These are phyloP conservation scores for Schizochytrium sp. DNA, from an alignment of 108 stramenopile species.

Conservation along the genomic window DNA sequence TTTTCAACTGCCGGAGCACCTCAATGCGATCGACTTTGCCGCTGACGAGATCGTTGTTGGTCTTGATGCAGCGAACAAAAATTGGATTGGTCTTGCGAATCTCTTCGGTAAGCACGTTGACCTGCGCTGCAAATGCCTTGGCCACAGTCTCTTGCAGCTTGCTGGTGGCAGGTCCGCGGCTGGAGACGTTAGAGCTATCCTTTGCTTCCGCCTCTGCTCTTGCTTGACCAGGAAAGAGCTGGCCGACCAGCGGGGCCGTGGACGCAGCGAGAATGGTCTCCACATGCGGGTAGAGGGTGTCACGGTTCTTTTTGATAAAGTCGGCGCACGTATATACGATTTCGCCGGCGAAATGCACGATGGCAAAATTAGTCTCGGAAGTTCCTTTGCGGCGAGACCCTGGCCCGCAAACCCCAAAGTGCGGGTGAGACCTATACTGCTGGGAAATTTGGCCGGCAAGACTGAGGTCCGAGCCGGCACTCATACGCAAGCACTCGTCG, in stretches of 20 bases:
- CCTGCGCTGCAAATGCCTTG: constrained; percentile 69
- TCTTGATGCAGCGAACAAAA: constrained; percentile 96
- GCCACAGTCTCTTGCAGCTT: constrained; percentile 38
- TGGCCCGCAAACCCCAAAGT: constrained; percentile 24
- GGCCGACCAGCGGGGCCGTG: background rate
- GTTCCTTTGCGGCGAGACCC: background rate
- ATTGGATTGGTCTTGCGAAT: constrained; percentile 84
- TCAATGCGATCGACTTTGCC: constrained; percentile 16
- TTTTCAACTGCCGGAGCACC: constrained; percentile 5
- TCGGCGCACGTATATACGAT: constrained; percentile 32
- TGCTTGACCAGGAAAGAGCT: background rate
- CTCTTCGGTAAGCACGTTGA: constrained; percentile 64
- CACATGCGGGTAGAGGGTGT: background rate
- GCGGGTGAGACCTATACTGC: constrained; percentile 18
- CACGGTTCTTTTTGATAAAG: constrained; percentile 53
- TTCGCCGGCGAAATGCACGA: constrained; percentile 40
- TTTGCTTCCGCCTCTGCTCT: background rate
- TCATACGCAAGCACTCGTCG: constrained; percentile 66
- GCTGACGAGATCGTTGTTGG: constrained; percentile 48
- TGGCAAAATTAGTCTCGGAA: background rate
- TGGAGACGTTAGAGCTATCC: background rate
- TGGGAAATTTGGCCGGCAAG: background rate
- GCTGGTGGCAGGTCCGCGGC: background rate
- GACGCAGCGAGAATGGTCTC: background rate
- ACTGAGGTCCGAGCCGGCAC: constrained; percentile 63